Evolutionary conservation across 441 rosid genomes (phyloP).

Genomic region (Capsella rubella): DNA sequence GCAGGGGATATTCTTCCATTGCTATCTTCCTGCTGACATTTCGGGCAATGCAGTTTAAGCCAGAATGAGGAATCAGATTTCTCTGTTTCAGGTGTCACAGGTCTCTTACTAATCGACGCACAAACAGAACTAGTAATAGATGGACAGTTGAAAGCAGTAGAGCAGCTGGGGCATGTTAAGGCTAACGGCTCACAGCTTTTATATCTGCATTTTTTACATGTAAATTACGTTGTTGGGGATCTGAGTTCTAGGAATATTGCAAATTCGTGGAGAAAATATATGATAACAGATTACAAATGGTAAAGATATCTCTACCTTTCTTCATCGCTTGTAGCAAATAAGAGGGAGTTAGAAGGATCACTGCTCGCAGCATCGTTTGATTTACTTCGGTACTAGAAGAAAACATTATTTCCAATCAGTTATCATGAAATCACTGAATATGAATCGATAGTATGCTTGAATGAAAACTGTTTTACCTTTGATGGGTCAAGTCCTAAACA

Average conservation of each 20-base stretch:
- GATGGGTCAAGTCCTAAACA: constrained; percentile 98
- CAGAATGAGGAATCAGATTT: constrained; percentile 65
- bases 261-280: constrained; percentile 1
- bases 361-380: constrained; percentile 54
- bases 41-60: constrained; percentile 73
- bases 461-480: constrained; percentile 62
- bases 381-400: constrained; percentile 72
- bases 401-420: constrained; percentile 34
- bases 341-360: constrained; percentile 64
- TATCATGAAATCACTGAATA: constrained; percentile 21
- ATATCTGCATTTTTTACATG: constrained; percentile 60
- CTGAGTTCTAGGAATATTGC: constrained; percentile 3
- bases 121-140: constrained; percentile 65
- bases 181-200: constrained; percentile 76
- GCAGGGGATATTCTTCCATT: constrained; percentile 69
- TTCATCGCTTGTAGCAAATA: constrained; percentile 71
- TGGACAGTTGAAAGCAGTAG: constrained; percentile 76
- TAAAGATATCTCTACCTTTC: constrained; percentile 66
- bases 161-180: constrained; percentile 90
- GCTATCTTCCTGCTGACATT: constrained; percentile 74
- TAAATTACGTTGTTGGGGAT: constrained; percentile 6
- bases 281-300: constrained; percentile 8
- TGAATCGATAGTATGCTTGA: constrained; percentile 28
- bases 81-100: constrained; percentile 53
- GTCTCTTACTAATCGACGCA: constrained; percentile 44